Conservation (phyloP, 2,329 filamentous ascomycete species). For the Alternaria brassicicola region DNA sequence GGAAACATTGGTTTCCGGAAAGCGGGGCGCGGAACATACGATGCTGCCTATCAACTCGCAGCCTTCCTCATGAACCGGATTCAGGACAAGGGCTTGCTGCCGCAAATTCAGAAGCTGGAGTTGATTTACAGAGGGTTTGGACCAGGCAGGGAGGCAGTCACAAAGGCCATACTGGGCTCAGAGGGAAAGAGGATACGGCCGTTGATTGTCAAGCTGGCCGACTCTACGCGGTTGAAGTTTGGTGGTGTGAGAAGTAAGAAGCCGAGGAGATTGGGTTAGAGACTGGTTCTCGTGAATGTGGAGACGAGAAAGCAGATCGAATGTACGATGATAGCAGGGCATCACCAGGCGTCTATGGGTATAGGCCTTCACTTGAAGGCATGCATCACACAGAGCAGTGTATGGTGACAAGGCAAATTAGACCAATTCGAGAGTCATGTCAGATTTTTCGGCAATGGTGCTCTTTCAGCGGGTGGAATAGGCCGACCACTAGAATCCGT, state of each 20-base stretch:
- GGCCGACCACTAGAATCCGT: constrained; percentile 52
- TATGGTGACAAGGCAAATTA: constrained; percentile 2
- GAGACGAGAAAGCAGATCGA: background rate
- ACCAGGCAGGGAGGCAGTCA: constrained; percentile 82
- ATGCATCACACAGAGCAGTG: constrained; percentile 4
- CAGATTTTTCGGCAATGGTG: constrained; percentile 50
- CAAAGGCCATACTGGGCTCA: constrained; percentile 84
- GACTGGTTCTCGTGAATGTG: background rate
- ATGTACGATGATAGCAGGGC: background rate
- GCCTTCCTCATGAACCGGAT: constrained; percentile 84
- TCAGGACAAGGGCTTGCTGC: constrained; percentile 77
- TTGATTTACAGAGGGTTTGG: constrained; percentile 86
- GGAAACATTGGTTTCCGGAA: constrained; percentile 95
- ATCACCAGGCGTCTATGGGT: background rate
- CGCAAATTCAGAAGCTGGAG: constrained; percentile 78
- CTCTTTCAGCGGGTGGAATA: constrained; percentile 54
- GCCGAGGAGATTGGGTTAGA: constrained; percentile 76
- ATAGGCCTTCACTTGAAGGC: background rate
- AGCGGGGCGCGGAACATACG: constrained; percentile 78
- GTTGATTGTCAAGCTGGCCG: constrained; percentile 79
- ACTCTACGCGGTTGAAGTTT: constrained; percentile 91
- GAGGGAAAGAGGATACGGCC: constrained; percentile 79
- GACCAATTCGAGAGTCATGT: constrained; percentile 33
- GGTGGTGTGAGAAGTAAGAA: constrained; percentile 87
- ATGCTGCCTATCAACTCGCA: constrained; percentile 88